phyloP scores from a whole-genome alignment of 305 asterid genomes.

The Rubia balearica region DNA sequence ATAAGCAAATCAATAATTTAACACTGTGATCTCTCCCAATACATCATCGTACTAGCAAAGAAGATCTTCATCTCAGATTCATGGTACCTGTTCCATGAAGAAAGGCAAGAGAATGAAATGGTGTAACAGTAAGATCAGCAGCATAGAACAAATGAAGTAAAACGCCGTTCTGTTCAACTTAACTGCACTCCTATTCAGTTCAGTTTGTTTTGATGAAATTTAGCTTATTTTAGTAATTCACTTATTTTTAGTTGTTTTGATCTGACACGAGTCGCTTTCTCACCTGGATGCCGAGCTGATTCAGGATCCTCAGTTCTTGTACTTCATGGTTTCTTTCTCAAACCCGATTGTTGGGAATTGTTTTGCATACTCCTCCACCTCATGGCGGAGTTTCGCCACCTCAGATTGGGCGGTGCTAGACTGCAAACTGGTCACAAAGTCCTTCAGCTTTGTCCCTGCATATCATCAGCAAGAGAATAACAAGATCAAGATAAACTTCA shows the following conservation, averaged over 20 bases:
- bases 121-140: neutral
- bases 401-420: constrained; percentile 53
- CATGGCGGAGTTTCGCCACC: constrained; percentile 57
- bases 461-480: neutral
- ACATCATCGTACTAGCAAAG: constrained; percentile 8
- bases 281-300: constrained; percentile 17
- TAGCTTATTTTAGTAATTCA: neutral
- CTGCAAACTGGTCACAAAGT: constrained; percentile 59
- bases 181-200: too few relatives aligned
- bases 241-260: neutral
- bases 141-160: neutral
- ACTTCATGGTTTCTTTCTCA: constrained; percentile 90
- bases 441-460: constrained; percentile 84
- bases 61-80: constrained; percentile 9
- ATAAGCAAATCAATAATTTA: constrained; percentile 7
- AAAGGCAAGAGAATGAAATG: neutral
- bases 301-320: constrained; percentile 47
- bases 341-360: constrained; percentile 93
- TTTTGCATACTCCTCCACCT: constrained; percentile 80
- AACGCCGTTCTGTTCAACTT: neutral
- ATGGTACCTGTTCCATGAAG: constrained; percentile 17
- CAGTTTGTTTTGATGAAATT: neutral
- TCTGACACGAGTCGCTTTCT: neutral
- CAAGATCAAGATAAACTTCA: neutral
- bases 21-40: constrained; percentile 9